Percentiles rank a stretch among this genome's conserved stretches.
phyloP scores from a whole-genome alignment of 164 flowering plant species.

The Stephania japonica region DNA sequence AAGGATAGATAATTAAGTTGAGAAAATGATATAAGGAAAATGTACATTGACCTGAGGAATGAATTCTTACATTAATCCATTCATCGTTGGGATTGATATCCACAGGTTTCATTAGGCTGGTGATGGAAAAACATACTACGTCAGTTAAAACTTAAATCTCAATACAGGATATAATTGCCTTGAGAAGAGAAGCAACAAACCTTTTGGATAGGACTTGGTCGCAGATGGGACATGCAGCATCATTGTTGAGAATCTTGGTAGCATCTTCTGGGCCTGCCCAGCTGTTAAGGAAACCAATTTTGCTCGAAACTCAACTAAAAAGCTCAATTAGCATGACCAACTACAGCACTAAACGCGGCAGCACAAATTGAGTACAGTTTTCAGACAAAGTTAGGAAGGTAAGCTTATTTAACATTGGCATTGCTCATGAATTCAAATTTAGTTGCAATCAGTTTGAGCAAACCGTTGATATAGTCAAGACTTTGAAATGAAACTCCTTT shows the following conservation, averaged over 20 bases:
- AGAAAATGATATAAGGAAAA: neutral
- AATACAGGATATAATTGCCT: neutral
- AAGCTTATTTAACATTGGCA: neutral
- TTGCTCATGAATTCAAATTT: neutral
- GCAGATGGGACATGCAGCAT: conserved; percentile 94
- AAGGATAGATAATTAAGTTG: conserved; percentile 11
- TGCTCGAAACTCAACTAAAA: neutral
- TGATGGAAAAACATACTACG: conserved; percentile 14
- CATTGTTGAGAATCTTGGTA: conserved; percentile 77
- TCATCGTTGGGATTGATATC: conserved; percentile 92
- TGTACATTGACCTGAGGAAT: neutral
- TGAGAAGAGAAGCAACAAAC: conserved; percentile 23
- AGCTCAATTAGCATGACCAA: neutral
- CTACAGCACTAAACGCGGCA: neutral
- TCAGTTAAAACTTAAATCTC: neutral
- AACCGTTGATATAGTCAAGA: neutral
- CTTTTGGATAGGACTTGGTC: conserved; percentile 97
- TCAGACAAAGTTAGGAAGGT: neutral
- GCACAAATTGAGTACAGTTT: neutral
- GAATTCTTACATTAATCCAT: conserved; percentile 75
- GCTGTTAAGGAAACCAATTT: conserved; percentile 31
- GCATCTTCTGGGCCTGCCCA: conserved; percentile 85
- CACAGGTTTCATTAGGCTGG: conserved; percentile 89
- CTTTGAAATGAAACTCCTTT: neutral
- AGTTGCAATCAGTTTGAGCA: neutral